phyloP scores from a whole-genome alignment of 2,329 filamentous ascomycete genomes.

The Knufia petricola region DNA sequence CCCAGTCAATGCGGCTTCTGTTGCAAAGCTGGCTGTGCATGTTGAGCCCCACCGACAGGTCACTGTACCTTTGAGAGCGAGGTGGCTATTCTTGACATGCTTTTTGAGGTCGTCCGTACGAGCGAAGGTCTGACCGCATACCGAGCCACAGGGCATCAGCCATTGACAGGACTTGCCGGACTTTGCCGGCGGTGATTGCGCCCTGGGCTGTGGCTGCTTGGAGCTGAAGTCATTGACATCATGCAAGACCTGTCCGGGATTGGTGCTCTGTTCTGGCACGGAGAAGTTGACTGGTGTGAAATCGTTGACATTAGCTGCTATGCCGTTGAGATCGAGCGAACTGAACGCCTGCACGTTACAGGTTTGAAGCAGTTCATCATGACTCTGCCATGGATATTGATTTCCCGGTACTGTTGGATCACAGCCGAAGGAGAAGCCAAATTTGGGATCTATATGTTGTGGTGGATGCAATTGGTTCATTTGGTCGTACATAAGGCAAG shows the following conservation, averaged over 20 bases:
- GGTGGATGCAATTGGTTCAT: slow-evolving; percentile 4
- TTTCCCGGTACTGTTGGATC: slow-evolving; percentile 6
- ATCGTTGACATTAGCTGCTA: slow-evolving; percentile 4
- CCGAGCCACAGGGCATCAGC: slow-evolving; percentile 23
- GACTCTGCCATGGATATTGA: slow-evolving; percentile 9
- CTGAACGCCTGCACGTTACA: slow-evolving; percentile 8
- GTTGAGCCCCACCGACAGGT: slow-evolving; percentile 21
- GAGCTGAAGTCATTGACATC: slow-evolving; percentile 12
- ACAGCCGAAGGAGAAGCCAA: slow-evolving; percentile 9
- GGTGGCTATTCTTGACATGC: slow-evolving; percentile 21
- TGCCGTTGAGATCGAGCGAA: background rate
- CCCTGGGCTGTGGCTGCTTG: slow-evolving; percentile 2
- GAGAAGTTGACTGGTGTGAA: background rate
- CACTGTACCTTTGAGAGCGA: slow-evolving; percentile 17
- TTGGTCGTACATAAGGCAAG: slow-evolving; percentile 7
- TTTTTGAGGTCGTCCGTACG: slow-evolving; percentile 22
- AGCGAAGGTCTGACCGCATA: slow-evolving; percentile 20
- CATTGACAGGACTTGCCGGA: slow-evolving; percentile 16
- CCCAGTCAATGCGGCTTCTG: slow-evolving; percentile 22
- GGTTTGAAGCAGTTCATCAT: background rate
- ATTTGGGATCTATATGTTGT: slow-evolving; percentile 7
- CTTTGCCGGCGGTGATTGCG: background rate
- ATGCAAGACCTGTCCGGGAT: background rate
- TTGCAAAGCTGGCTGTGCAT: slow-evolving; percentile 19
- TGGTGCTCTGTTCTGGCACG: background rate